Evolutionary conservation across 148 eudicot species (phyloP).

Genomic region (Nepenthes gracilis): DNA sequence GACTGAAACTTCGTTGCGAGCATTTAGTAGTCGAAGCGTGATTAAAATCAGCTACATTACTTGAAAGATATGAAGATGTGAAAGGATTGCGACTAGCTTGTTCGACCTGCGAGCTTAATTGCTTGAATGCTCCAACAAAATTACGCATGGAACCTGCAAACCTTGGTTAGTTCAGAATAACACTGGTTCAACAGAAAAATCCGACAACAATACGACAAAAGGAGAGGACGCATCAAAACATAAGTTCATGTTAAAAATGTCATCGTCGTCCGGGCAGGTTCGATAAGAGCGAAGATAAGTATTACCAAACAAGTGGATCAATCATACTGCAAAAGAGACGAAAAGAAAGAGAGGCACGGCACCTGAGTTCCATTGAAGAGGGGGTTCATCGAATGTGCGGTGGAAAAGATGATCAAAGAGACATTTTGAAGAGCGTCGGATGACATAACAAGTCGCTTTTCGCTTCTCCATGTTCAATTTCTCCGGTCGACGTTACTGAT

Average conservation of each 20-base stretch:
- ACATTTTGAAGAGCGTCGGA: constrained; percentile 12
- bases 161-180: not conserved
- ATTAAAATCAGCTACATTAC: too few relatives aligned
- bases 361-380: constrained; percentile 7
- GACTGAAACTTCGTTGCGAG: constrained; percentile 12
- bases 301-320: too few relatives aligned
- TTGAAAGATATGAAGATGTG: not conserved
- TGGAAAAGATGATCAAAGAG: constrained; percentile 9
- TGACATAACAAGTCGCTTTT: constrained; percentile 12
- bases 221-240: too few relatives aligned
- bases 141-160: constrained; percentile 24
- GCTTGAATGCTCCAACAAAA: constrained; percentile 4
- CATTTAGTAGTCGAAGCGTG: too few relatives aligned
- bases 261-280: too few relatives aligned
- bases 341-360: not conserved
- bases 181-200: not conserved
- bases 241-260: too few relatives aligned
- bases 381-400: not conserved
- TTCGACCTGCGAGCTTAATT: constrained; percentile 6
- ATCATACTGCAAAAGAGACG: not conserved
- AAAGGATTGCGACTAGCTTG: constrained; percentile 4
- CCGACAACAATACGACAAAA: too few relatives aligned
- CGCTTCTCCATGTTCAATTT: constrained; percentile 13
- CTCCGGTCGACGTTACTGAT: too few relatives aligned
- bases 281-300: too few relatives aligned